Evolutionary conservation across 1,284 basidiomycete species (phyloP).

Genomic region (Trametes pubescens): DNA sequence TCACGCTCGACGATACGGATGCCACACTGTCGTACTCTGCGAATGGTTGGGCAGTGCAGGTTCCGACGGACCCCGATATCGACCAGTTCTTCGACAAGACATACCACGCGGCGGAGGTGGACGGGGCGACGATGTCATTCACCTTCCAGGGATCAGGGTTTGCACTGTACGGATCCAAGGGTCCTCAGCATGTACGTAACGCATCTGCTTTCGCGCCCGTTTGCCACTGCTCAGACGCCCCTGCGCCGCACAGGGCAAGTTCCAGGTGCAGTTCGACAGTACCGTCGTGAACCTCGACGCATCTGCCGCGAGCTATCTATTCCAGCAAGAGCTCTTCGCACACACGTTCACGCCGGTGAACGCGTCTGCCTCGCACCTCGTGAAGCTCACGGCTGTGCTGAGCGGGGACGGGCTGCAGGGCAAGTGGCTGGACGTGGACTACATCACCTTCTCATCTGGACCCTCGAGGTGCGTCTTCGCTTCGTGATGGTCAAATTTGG

Average conservation of each 20-base stretch:
- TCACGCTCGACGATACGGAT: conserved; percentile 43
- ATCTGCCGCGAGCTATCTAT: conserved; percentile 28
- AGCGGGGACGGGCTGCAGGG: conserved; percentile 22
- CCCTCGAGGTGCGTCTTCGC: conserved; percentile 28
- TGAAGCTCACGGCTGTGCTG: conserved; percentile 33
- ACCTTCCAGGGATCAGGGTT: conserved; percentile 36
- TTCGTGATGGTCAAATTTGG: conserved; percentile 7
- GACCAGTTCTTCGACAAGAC: conserved; percentile 40
- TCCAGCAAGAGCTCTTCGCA: conserved; percentile 39
- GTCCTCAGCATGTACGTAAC: conserved; percentile 41
- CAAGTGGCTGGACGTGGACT: conserved; percentile 43
- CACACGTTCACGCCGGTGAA: conserved; percentile 26
- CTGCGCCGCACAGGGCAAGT: conserved; percentile 32
- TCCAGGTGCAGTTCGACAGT: conserved; percentile 39
- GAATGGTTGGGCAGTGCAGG: conserved; percentile 38
- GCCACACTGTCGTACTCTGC: conserved; percentile 37
- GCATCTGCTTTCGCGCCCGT: neutral
- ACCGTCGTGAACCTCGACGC: conserved; percentile 34
- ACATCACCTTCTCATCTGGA: conserved; percentile 35
- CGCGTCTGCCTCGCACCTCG: conserved; percentile 29
- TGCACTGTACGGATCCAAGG: conserved; percentile 41
- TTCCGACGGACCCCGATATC: conserved; percentile 30
- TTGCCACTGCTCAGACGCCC: neutral
- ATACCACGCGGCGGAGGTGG: conserved; percentile 39
- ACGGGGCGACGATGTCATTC: conserved; percentile 37